phyloP scores from a whole-genome alignment of 2,329 filamentous ascomycete species.

The Aspergillus tamarii region DNA sequence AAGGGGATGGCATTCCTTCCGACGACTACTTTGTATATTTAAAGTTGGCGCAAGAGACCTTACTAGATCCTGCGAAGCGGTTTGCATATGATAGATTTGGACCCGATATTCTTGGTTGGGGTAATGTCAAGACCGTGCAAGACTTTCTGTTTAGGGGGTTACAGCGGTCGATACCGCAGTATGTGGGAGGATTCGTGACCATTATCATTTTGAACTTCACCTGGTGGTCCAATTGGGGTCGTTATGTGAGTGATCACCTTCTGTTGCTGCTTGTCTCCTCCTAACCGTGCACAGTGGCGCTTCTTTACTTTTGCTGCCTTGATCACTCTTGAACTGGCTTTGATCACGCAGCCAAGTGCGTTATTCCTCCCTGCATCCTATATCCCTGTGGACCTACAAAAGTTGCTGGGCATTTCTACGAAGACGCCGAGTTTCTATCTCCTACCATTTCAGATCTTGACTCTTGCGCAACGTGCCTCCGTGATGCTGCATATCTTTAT shows the following conservation, averaged over 20 bases:
- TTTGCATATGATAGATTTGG: constrained; percentile 93
- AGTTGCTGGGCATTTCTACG: constrained; percentile 43
- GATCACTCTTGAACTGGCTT: constrained; percentile 60
- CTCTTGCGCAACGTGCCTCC: constrained; percentile 73
- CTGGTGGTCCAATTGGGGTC: constrained; percentile 47
- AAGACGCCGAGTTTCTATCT: constrained; percentile 49
- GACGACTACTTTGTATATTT: constrained; percentile 75
- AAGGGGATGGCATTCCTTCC: constrained; percentile 34
- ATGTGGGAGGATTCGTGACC: constrained; percentile 40
- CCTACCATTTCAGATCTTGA: constrained; percentile 82
- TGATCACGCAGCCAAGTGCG: constrained; percentile 56
- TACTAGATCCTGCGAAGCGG: constrained; percentile 73
- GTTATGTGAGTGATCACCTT: constrained; percentile 45
- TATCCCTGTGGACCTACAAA: constrained; percentile 34
- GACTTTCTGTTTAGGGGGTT: constrained; percentile 75
- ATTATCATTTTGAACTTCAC: constrained; percentile 43
- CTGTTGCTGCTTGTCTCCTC: constrained; percentile 21
- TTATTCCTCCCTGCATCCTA: constrained; percentile 40
- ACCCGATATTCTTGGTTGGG: constrained; percentile 68
- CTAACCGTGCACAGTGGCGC: constrained; percentile 47
- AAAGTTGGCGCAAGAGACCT: constrained; percentile 79
- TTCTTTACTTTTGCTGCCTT: constrained; percentile 58
- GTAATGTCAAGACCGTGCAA: constrained; percentile 58
- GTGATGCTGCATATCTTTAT: constrained; percentile 83
- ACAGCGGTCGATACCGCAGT: constrained; percentile 45